A percentile compares a stretch with the other conserved stretches of the same genome.
These are phyloP conservation scores for Paramarasmius palmivorus DNA, from an alignment of 1,284 basidiomycete species.

Conservation along the genomic window DNA sequence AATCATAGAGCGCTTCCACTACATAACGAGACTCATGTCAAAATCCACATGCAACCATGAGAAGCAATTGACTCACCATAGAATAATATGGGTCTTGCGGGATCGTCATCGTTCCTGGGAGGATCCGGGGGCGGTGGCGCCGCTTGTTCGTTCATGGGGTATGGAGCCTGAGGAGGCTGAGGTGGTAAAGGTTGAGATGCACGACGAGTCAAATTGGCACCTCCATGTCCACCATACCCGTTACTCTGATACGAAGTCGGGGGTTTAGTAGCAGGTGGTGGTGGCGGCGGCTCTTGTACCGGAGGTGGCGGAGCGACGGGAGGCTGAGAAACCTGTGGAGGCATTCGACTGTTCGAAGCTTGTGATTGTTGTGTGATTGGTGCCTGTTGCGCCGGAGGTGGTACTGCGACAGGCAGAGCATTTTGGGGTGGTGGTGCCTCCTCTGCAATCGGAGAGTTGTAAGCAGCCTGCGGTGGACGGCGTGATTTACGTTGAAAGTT, in stretches of 20 bases:
- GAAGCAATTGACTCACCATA: constrained; percentile 49
- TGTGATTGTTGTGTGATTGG: background rate
- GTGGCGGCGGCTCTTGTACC: background rate
- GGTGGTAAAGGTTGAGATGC: constrained; percentile 8
- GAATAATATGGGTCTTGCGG: constrained; percentile 57
- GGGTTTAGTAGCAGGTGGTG: background rate
- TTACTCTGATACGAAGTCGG: background rate
- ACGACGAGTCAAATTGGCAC: background rate
- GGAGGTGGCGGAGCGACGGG: background rate
- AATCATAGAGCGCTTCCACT: constrained; percentile 87
- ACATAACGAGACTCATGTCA: background rate
- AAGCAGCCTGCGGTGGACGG: background rate
- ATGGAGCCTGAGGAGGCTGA: constrained; percentile 3
- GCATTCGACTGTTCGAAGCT: background rate
- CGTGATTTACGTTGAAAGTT: constrained; percentile 7
- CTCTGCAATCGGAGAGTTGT: constrained; percentile 1
- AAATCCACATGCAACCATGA: background rate
- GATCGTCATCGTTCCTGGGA: constrained; percentile 48
- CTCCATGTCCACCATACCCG: background rate
- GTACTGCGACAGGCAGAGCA: background rate
- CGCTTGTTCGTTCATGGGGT: background rate
- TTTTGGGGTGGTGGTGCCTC: background rate
- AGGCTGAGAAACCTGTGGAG: background rate
- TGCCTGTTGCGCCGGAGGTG: background rate
- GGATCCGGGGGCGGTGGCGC: constrained; percentile 22